These are phyloP conservation scores for Termitomyces sp. DNA, from an alignment of 768 basidiomycete species.

Conservation along the genomic window DNA sequence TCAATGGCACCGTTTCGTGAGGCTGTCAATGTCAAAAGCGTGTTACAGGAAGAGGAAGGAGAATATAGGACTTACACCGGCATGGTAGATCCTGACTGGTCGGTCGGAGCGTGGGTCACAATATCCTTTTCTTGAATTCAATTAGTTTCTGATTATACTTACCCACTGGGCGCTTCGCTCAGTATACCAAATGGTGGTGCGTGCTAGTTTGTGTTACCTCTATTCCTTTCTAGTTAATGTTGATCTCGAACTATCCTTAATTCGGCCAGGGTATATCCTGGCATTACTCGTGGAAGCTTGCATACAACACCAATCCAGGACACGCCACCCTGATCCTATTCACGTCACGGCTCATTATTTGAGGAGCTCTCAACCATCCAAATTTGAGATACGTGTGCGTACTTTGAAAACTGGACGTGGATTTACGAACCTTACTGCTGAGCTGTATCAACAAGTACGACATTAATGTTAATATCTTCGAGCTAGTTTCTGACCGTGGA, in stretches of 20 bases:
- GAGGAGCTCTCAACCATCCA: conserved; percentile 33
- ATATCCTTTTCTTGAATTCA: background rate
- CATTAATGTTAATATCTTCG: background rate
- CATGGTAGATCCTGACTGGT: conserved; percentile 44
- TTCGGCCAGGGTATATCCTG: conserved; percentile 49
- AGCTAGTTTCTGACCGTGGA: background rate
- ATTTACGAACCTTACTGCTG: conserved; percentile 56
- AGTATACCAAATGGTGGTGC: conserved; percentile 56
- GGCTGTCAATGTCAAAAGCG: conserved; percentile 25
- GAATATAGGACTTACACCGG: conserved; percentile 27
- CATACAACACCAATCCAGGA: conserved; percentile 40
- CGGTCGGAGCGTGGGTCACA: conserved; percentile 36
- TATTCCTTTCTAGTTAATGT: background rate
- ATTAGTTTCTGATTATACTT: background rate
- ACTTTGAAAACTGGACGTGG: conserved; percentile 44
- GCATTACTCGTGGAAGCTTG: conserved; percentile 53
- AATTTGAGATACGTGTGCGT: conserved; percentile 46
- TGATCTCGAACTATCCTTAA: background rate
- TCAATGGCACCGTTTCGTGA: conserved; percentile 37
- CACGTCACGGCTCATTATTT: conserved; percentile 61
- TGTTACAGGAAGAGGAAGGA: conserved; percentile 9
- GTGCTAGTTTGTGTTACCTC: conserved; percentile 19
- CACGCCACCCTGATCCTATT: conserved; percentile 49
- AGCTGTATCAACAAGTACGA: conserved; percentile 52
- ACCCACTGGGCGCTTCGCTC: background rate